phyloP scores from a whole-genome alignment of 208 protist species.

The Leishmania gerbilli region DNA sequence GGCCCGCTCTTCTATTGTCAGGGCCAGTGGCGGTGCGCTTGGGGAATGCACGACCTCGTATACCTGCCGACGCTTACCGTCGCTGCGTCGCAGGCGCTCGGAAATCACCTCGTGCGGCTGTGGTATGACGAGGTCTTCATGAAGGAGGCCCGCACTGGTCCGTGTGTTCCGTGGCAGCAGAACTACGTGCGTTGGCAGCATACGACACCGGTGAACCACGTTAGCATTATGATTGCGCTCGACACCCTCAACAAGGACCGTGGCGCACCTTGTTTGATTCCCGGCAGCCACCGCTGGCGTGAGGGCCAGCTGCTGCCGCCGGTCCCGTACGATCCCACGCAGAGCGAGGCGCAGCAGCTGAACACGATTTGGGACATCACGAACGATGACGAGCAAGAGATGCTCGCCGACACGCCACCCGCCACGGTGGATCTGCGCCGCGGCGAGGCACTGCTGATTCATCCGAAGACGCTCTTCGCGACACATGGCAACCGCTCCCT shows the following conservation, averaged over 20 bases:
- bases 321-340: slow-evolving; percentile 64
- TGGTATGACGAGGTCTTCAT: slow-evolving; percentile 89
- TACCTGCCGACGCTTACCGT: slow-evolving; percentile 82
- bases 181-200: slow-evolving; percentile 86
- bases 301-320: slow-evolving; percentile 70
- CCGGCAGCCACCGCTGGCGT: slow-evolving; percentile 83
- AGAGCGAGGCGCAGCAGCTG: slow-evolving; percentile 74
- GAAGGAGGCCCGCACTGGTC: slow-evolving; percentile 71
- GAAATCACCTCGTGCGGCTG: slow-evolving; percentile 76
- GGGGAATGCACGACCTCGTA: slow-evolving; percentile 89
- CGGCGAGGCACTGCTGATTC: slow-evolving; percentile 80
- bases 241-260: slow-evolving; percentile 84
- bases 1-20: slow-evolving; percentile 87
- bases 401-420: slow-evolving; percentile 83
- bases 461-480: slow-evolving; percentile 77
- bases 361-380: slow-evolving; percentile 87
- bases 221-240: slow-evolving; percentile 76
- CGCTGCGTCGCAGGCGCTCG: slow-evolving; percentile 77
- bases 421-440: slow-evolving; percentile 72
- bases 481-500: slow-evolving; percentile 82
- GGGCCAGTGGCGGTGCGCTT: slow-evolving; percentile 79
- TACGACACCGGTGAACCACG: slow-evolving; percentile 71
- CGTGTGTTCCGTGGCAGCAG: slow-evolving; percentile 85
- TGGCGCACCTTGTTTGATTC: slow-evolving; percentile 80
- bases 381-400: slow-evolving; percentile 74